Percentiles rank a stretch among this genome's conserved stretches.
Conservation (phyloP, 2,329 filamentous ascomycete species). For the Capronia americana region DNA sequence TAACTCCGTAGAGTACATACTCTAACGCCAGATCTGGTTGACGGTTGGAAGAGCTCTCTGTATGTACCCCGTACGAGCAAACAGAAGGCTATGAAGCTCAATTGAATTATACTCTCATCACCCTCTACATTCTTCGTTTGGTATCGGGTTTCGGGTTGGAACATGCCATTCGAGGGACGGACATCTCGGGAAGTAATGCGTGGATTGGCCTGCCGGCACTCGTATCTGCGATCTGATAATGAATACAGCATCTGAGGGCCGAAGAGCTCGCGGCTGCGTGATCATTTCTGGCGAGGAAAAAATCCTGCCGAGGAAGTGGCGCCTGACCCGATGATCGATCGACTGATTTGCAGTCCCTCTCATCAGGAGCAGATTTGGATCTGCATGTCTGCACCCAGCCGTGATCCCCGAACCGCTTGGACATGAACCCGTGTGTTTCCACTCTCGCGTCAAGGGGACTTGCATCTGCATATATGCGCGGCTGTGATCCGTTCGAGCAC, state of each 20-base stretch:
- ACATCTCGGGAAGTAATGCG: neutral
- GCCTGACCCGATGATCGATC: neutral
- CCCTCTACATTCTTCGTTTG: too few species aligned
- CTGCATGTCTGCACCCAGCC: neutral
- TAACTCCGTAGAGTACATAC: too few species aligned
- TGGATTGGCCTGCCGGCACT: neutral
- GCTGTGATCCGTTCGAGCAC: neutral
- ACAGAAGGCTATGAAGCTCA: too few species aligned
- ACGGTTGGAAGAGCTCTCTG: too few species aligned
- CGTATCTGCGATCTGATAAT: neutral
- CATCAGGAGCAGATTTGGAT: neutral
- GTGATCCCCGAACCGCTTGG: neutral
- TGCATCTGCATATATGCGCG: neutral
- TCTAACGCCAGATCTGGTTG: too few species aligned
- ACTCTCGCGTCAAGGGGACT: neutral
- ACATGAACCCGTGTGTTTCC: neutral
- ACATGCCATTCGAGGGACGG: too few species aligned
- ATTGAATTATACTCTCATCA: too few species aligned
- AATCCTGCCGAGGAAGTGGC: neutral
- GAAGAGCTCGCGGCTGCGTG: neutral
- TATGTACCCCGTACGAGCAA: too few species aligned
- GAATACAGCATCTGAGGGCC: neutral
- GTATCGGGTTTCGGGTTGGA: too few species aligned
- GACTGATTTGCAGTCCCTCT: neutral
- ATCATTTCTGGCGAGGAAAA: neutral